Base-by-base conservation (phyloP, 208 protist genomes). In the Crithidia mellificae region DNA sequence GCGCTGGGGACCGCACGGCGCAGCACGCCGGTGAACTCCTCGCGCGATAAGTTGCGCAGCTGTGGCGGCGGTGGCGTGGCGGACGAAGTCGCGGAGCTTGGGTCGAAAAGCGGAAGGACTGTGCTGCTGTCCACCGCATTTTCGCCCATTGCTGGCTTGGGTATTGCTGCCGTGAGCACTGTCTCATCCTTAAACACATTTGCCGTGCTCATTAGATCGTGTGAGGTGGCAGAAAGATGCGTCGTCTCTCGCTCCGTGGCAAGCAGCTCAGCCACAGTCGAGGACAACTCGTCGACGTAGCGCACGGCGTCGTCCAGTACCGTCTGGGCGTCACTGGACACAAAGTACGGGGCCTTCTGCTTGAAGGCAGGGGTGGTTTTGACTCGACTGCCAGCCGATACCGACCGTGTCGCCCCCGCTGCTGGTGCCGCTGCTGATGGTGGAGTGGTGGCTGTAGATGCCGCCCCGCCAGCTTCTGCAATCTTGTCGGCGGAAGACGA, bases 1-100 rank as follows among this genome's bases (percentile, higher is more conserved):
- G 80, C 82, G 24, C 43, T 63, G 14, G 84, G 79, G 11, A 89
- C 52, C 20, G 78, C 70, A 17, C 17, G 34, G 57, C 70, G 63
- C 36, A 82, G 52, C 43, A 68, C 64, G 1, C 44, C 39, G 2
- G 68, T 63, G 32, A 84, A 81, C 25, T 66, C 63, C 6, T 72
- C 67, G 7, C 62, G 52, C 25, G 79, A 63, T 24, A 84, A 49
- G 36, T 38, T 49, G 44, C 73, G 78, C 43, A 75, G 52, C n/a
- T 38, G 34, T 38, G 34, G 34, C 34, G 34, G 5, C 7, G 11
- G 34, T 5, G 22, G 43, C 19, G 38, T 12, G n/a, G 57, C 7
- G 14, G 43, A n/a, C n/a, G n/a, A 3, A 14, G 29, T 20, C 52
- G 17, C 24, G n/a, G 52, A 1, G 6, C 30, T 1, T 19, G 27